Evolutionary conservation across 352 stramenopile species (phyloP).

Genomic region (Globisporangium sylvaticum): DNA sequence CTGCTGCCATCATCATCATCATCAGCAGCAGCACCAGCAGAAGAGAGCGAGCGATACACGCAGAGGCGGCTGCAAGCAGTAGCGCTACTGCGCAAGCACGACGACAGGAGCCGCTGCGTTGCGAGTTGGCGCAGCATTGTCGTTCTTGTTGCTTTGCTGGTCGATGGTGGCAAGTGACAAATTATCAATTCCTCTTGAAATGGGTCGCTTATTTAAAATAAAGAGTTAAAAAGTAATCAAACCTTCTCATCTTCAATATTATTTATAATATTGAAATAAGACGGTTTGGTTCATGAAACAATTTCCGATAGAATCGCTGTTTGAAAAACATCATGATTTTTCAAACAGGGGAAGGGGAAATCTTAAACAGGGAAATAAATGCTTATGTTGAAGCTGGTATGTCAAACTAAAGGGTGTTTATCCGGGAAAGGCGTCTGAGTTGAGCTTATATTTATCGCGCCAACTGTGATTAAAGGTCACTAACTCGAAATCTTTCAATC

Average conservation of each 20-base stretch:
- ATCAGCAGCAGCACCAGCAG: not conserved
- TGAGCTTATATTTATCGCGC: not conserved
- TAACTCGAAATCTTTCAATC: not conserved
- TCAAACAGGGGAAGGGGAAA: no score
- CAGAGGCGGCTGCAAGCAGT: not conserved
- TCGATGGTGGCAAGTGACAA: not conserved
- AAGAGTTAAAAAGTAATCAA: no score
- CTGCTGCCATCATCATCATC: constrained; percentile 13
- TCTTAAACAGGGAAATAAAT: no score
- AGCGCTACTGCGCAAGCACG: not conserved
- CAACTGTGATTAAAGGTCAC: not conserved
- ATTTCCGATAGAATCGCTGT: no score
- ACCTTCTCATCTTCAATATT: no score
- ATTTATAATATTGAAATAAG: no score
- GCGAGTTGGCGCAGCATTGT: constrained; percentile 2
- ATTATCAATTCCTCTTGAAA: no score
- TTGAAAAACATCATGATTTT: no score
- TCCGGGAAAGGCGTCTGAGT: not conserved
- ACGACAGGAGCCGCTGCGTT: not conserved
- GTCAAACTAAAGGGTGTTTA: no score
- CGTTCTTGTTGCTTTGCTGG: constrained; percentile 1
- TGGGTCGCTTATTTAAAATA: no score
- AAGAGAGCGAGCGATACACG: not conserved
- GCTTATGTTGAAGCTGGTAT: not conserved
- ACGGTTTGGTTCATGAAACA: no score